These are phyloP conservation scores for Vaccinium vitisidaea DNA, from an alignment of 148 eudicot species.

Conservation along the genomic window DNA sequence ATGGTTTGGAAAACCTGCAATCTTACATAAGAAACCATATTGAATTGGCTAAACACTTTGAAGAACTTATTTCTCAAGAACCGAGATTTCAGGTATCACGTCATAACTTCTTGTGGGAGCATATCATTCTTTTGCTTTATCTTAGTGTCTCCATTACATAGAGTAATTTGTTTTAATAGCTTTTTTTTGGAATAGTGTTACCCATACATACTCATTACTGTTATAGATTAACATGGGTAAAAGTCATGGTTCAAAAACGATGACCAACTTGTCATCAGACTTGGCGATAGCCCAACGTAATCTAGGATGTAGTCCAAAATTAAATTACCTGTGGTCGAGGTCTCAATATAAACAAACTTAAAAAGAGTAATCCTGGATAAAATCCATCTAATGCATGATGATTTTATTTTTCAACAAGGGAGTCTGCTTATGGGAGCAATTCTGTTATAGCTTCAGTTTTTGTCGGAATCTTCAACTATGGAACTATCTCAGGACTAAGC, in stretches of 20 bases:
- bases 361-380: too few species aligned
- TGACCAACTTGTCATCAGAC: not conserved
- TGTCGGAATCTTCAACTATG: too few species aligned
- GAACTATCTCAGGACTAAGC: too few species aligned
- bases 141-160: not conserved
- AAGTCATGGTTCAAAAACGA: not conserved
- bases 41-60: slow-evolving; percentile 68
- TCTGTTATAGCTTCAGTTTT: too few species aligned
- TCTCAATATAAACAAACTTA: too few species aligned
- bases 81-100: slow-evolving; percentile 74
- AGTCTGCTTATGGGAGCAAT: too few species aligned
- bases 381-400: too few species aligned
- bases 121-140: not conserved
- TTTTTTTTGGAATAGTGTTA: not conserved
- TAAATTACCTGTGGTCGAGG: too few species aligned
- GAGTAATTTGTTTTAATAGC: not conserved
- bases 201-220: not conserved
- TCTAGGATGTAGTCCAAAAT: too few species aligned
- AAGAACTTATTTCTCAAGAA: slow-evolving; percentile 69
- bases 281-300: not conserved
- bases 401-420: too few species aligned
- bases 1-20: slow-evolving; percentile 76
- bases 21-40: slow-evolving; percentile 87
- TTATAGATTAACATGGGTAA: not conserved
- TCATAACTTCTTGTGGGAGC: not conserved